These are phyloP conservation scores for Hypoxylon subgilvum DNA, from an alignment of 495 filamentous ascomycete species.

Conservation along the genomic window DNA sequence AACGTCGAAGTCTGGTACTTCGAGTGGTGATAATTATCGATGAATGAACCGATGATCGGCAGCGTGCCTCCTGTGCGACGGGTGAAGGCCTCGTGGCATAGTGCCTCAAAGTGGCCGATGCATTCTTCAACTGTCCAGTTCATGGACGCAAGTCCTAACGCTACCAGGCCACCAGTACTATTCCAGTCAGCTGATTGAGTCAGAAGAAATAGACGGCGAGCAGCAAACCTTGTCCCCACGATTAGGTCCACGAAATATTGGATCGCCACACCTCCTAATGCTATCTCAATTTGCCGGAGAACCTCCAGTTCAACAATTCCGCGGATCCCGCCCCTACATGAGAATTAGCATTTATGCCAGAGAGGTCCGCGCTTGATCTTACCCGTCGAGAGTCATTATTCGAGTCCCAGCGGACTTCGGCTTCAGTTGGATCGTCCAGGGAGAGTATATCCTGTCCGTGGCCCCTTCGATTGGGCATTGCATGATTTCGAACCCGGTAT, in stretches of 20 bases:
- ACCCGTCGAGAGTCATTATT: conserved; percentile 64
- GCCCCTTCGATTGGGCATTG: conserved; percentile 44
- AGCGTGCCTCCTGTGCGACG: conserved; percentile 45
- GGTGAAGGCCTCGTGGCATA: conserved; percentile 53
- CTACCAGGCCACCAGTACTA: conserved; percentile 66
- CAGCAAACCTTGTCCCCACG: too few species aligned
- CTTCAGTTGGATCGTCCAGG: conserved; percentile 50
- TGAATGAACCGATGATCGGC: conserved; percentile 41
- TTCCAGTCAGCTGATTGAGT: too few species aligned
- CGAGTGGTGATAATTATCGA: conserved; percentile 38
- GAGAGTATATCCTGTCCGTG: conserved; percentile 34
- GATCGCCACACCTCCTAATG: too few species aligned
- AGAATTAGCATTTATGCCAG: too few species aligned
- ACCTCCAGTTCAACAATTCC: too few species aligned
- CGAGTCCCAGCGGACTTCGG: conserved; percentile 56
- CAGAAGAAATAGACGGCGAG: too few species aligned
- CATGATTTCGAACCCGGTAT: conserved; percentile 38
- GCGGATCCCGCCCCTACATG: too few species aligned
- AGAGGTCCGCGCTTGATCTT: not conserved
- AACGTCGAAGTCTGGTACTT: too few species aligned
- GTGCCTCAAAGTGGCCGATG: conserved; percentile 46
- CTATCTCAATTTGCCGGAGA: too few species aligned
- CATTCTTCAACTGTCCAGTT: conserved; percentile 50
- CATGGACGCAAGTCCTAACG: conserved; percentile 59
- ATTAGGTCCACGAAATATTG: too few species aligned